These are phyloP conservation scores for Globisporangium apiculatum DNA, from an alignment of 352 stramenopile genomes.

Conservation along the genomic window DNA sequence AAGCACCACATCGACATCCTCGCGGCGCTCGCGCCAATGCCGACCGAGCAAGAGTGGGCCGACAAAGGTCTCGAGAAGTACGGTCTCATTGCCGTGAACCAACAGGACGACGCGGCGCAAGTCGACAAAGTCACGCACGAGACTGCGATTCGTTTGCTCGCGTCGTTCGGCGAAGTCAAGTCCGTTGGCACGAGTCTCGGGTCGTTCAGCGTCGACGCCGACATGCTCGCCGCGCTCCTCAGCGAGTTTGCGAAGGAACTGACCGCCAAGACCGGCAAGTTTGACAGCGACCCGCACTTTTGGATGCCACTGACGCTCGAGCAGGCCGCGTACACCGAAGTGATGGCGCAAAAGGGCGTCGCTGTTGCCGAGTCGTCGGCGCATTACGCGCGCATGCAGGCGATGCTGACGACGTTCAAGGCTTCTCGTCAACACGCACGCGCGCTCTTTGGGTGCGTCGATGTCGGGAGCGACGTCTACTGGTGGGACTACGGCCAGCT, in stretches of 20 bases:
- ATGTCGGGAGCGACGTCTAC: slow-evolving; percentile 95
- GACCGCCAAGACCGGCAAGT: slow-evolving; percentile 87
- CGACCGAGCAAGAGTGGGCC: slow-evolving; percentile 90
- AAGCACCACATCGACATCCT: slow-evolving; percentile 97
- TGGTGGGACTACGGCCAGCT: slow-evolving; percentile 99
- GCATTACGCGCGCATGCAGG: slow-evolving; percentile 92
- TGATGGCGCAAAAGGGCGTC: slow-evolving; percentile 95
- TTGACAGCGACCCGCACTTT: slow-evolving; percentile 97
- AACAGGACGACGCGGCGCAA: slow-evolving; percentile 87
- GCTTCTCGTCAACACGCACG: slow-evolving; percentile 48
- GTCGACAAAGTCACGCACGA: slow-evolving; percentile 98
- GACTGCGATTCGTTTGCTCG: slow-evolving; percentile 91
- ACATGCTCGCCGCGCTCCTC: slow-evolving; percentile 90
- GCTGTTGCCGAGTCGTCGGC: slow-evolving; percentile 43
- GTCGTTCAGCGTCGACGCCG: slow-evolving; percentile 93
- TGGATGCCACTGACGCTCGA: slow-evolving; percentile 98
- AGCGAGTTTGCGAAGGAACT: slow-evolving; percentile 92
- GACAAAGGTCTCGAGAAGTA: slow-evolving; percentile 98
- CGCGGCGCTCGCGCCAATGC: slow-evolving; percentile 92
- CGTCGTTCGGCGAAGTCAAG: slow-evolving; percentile 91
- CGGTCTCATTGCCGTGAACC: slow-evolving; percentile 95
- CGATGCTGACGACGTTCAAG: slow-evolving; percentile 88
- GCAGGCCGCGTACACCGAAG: slow-evolving; percentile 84
- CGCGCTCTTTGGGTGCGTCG: slow-evolving; percentile 94
- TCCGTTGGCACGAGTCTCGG: slow-evolving; percentile 94